Percentiles rank a stretch among this genome's conserved stretches.
These are phyloP conservation scores for Chytriomyces confervae DNA, from an alignment of 192 early-diverging fungal species.

Conservation along the genomic window DNA sequence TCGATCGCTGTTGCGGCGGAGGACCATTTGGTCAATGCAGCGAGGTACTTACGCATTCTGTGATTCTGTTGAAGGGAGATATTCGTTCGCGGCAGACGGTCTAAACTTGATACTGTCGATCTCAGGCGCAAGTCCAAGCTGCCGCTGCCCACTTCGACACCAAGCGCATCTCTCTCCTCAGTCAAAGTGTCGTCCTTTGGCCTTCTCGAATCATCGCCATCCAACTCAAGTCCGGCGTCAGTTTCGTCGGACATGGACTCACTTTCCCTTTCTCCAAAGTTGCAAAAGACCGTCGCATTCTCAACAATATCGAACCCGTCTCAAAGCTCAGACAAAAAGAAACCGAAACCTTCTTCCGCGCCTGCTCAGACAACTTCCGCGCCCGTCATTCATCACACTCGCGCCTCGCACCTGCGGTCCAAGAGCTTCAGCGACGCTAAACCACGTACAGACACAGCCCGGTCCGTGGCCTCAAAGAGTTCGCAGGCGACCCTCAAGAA, in stretches of 20 bases:
- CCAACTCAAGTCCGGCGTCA: neutral
- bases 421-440: constrained; percentile 2
- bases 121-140: too few species aligned
- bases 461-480: neutral
- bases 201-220: neutral
- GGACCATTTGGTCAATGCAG: too few species aligned
- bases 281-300: constrained; percentile 1
- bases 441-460: neutral
- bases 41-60: too few species aligned
- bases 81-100: too few species aligned
- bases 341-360: neutral
- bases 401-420: neutral
- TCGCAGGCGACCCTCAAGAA: neutral
- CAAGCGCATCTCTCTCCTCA: too few species aligned
- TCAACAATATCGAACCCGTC: neutral
- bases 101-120: too few species aligned
- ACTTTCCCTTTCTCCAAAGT: neutral
- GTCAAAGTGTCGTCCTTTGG: neutral
- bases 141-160: too few species aligned
- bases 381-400: neutral
- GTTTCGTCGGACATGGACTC: neutral
- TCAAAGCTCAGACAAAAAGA: neutral
- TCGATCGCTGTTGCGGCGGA: too few species aligned
- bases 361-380: neutral
- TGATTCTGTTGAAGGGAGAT: too few species aligned